Conservation (phyloP, 257 asterid species). For the Nicotiana otophora region DNA sequence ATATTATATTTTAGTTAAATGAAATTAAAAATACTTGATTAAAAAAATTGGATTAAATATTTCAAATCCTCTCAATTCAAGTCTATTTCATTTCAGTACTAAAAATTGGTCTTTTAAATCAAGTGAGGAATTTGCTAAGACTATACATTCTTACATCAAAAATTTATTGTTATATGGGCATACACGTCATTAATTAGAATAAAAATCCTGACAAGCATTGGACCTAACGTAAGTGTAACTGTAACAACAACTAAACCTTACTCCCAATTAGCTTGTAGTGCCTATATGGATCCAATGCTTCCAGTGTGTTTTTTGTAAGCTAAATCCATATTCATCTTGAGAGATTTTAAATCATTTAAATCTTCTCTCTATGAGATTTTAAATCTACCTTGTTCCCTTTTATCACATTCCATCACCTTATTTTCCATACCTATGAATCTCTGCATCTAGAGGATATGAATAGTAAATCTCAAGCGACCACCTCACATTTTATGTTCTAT, state of each 20-base stretch:
- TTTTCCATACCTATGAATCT: background rate
- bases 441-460: conserved; percentile 2
- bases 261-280: background rate
- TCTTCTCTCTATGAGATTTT: too few species aligned
- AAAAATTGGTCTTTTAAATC: background rate
- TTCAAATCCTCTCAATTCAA: background rate
- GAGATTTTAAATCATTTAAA: too few species aligned
- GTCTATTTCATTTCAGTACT: background rate
- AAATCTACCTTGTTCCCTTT: background rate
- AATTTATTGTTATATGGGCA: background rate
- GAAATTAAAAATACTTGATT: background rate
- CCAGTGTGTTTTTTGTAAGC: background rate
- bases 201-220: background rate
- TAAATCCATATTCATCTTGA: background rate
- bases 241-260: background rate
- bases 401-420: background rate
- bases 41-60: background rate
- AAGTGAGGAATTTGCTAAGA: background rate
- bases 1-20: background rate
- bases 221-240: background rate
- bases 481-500: background rate
- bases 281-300: background rate
- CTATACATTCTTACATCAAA: background rate
- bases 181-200: background rate
- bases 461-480: background rate